These are phyloP conservation scores for Tolypocladium endophyticum DNA, from an alignment of 2,329 filamentous ascomycete genomes.

Conservation along the genomic window DNA sequence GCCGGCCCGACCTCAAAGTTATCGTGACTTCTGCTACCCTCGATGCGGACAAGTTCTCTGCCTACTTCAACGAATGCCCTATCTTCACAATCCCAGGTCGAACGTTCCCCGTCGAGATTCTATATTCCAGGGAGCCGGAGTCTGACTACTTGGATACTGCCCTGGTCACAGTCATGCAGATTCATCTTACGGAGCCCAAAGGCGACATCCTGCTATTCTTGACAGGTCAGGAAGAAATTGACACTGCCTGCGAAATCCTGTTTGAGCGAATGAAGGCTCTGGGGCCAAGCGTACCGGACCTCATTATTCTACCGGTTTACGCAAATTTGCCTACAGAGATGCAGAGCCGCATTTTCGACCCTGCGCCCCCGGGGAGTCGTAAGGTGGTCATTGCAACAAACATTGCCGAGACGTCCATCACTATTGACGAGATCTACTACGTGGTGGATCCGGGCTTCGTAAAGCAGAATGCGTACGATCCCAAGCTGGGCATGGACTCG, in stretches of 20 bases:
- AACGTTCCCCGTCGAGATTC: slow-evolving; percentile 89
- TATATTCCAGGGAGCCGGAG: slow-evolving; percentile 91
- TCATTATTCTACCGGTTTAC: slow-evolving; percentile 93
- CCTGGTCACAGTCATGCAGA: slow-evolving; percentile 96
- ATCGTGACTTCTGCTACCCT: slow-evolving; percentile 96
- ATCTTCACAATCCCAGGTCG: slow-evolving; percentile 95
- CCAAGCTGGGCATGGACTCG: slow-evolving; percentile 95
- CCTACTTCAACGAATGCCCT: slow-evolving; percentile 90
- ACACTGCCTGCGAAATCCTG: slow-evolving; percentile 85
- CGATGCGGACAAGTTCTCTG: slow-evolving; percentile 93
- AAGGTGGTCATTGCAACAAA: slow-evolving; percentile 98
- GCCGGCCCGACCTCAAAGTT: slow-evolving; percentile 78
- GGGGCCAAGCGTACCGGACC: slow-evolving; percentile 79
- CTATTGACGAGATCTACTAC: slow-evolving; percentile 95
- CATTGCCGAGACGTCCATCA: slow-evolving; percentile 95
- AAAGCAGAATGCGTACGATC: slow-evolving; percentile 95
- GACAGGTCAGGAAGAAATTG: slow-evolving; percentile 96
- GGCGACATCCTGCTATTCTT: slow-evolving; percentile 96
- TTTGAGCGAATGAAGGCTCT: slow-evolving; percentile 94
- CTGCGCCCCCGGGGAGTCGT: slow-evolving; percentile 70
- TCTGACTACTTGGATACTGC: slow-evolving; percentile 92
- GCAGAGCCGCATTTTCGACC: slow-evolving; percentile 90
- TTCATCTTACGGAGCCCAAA: slow-evolving; percentile 82
- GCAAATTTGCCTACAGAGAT: slow-evolving; percentile 87
- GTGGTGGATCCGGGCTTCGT: slow-evolving; percentile 96